Evolutionary conservation across 495 filamentous ascomycete species (phyloP).

Genomic region (Penicillium waksmanii): DNA sequence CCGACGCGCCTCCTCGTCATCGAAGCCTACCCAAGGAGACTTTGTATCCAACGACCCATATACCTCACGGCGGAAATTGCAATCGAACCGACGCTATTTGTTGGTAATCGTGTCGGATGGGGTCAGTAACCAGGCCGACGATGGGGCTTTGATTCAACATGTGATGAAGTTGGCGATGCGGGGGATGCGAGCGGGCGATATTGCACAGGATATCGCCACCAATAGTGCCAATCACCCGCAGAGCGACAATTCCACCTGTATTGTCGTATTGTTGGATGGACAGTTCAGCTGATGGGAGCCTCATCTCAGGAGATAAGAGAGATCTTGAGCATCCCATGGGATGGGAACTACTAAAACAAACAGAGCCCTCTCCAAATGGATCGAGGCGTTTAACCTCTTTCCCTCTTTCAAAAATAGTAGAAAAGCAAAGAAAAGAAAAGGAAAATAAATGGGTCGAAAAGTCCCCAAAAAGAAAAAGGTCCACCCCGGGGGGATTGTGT

Average conservation of each 20-base stretch:
- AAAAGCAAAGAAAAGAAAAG: neutral
- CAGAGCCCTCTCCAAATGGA: too few species aligned
- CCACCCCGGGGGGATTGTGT: slow-evolving; percentile 15
- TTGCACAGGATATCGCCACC: slow-evolving; percentile 34
- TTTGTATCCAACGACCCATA: slow-evolving; percentile 42
- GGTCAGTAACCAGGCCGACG: slow-evolving; percentile 35
- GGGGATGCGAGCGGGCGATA: slow-evolving; percentile 35
- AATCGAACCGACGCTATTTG: slow-evolving; percentile 33
- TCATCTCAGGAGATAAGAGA: too few species aligned
- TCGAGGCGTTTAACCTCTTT: too few species aligned
- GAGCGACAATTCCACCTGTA: slow-evolving; percentile 42
- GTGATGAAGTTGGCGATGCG: slow-evolving; percentile 39
- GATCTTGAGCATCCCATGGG: too few species aligned
- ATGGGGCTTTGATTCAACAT: slow-evolving; percentile 35
- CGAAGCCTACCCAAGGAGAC: slow-evolving; percentile 28
- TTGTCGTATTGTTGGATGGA: slow-evolving; percentile 39
- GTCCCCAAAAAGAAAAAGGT: slow-evolving; percentile 1
- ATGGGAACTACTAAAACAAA: too few species aligned
- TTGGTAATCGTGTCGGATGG: slow-evolving; percentile 39
- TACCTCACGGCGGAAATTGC: slow-evolving; percentile 28
- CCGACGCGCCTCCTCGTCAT: slow-evolving; percentile 27
- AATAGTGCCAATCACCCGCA: slow-evolving; percentile 14
- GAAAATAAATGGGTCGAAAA: neutral
- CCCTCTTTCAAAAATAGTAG: neutral
- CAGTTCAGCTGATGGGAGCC: slow-evolving; percentile 5